Percentiles rank a stretch among this genome's conserved stretches.
Evolutionary conservation across 257 asterid genomes (phyloP).

Genomic region (Fraxinus americana): DNA sequence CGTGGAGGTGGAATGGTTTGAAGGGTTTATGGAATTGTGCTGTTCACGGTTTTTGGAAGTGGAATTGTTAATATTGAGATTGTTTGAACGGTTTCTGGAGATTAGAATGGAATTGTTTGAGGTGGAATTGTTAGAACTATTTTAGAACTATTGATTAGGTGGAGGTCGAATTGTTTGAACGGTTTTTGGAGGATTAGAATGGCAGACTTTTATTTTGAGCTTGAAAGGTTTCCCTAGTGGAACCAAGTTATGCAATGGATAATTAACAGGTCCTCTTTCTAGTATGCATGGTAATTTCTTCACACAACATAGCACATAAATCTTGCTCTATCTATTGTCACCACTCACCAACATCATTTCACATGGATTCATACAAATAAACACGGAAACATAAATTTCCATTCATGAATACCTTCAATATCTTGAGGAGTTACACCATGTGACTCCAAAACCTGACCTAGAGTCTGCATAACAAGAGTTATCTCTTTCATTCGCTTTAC

Average conservation of each 20-base stretch:
- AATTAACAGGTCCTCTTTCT: background rate
- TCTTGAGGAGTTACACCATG: slow-evolving; percentile 84
- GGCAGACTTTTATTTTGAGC: background rate
- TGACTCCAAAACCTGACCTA: slow-evolving; percentile 74
- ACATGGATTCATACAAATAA: background rate
- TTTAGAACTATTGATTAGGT: no score
- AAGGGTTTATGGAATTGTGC: no score
- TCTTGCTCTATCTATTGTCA: background rate
- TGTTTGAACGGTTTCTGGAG: no score
- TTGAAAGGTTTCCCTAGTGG: background rate
- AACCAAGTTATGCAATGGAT: background rate
- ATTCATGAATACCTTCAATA: slow-evolving; percentile 56
- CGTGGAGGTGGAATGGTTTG: no score
- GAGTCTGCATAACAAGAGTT: slow-evolving; percentile 81
- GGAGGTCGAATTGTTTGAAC: no score
- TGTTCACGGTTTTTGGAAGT: no score
- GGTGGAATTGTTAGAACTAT: no score
- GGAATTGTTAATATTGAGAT: no score
- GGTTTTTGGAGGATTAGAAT: no score
- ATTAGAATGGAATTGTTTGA: no score
- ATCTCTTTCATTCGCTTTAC: slow-evolving; percentile 88
- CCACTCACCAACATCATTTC: background rate
- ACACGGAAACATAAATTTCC: background rate
- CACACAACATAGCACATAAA: no score
- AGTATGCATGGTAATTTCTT: no score